A percentile compares a stretch with the other conserved stretches of the same genome.
phyloP scores from a whole-genome alignment of 257 asterid species.

The Paulownia fortunei region DNA sequence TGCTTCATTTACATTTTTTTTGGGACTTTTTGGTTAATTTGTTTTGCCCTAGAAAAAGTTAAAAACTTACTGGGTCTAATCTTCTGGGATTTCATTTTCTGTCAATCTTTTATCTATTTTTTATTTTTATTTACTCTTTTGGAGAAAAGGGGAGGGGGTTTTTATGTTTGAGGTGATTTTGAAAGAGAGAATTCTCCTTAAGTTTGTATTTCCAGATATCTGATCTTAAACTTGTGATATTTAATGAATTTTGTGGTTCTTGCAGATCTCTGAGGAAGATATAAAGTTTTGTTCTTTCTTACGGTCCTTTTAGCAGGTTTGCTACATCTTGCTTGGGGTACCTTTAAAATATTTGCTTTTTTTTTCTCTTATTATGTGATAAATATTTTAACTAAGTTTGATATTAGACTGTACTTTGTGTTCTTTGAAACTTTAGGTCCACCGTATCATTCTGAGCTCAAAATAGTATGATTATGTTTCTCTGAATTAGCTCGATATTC shows the following conservation, averaged over 20 bases:
- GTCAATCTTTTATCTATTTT: background rate
- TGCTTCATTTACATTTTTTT: constrained; percentile 29
- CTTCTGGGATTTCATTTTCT: constrained; percentile 8
- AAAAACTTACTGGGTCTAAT: constrained; percentile 27
- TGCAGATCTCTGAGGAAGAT: constrained; percentile 42
- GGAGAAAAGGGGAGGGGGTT: constrained; percentile 23
- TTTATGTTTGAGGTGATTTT: constrained; percentile 8
- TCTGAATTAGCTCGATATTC: constrained; percentile 23
- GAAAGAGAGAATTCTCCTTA: background rate
- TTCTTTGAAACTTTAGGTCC: background rate
- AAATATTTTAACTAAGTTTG: constrained; percentile 22
- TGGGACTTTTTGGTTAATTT: background rate
- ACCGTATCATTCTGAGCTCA: constrained; percentile 15
- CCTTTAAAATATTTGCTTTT: background rate
- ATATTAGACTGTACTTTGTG: background rate
- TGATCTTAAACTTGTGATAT: background rate
- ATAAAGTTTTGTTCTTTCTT: constrained; percentile 17
- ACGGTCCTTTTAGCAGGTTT: constrained; percentile 34
- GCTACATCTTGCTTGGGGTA: background rate
- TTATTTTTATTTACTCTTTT: background rate
- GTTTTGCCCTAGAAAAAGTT: background rate
- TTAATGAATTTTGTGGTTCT: constrained; percentile 29
- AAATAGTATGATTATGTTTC: constrained; percentile 11
- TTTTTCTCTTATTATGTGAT: constrained; percentile 21
- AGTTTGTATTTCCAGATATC: constrained; percentile 7